Evolutionary conservation across 257 asterid species (phyloP).

Genomic region (Dorcoceras hygrometricum): DNA sequence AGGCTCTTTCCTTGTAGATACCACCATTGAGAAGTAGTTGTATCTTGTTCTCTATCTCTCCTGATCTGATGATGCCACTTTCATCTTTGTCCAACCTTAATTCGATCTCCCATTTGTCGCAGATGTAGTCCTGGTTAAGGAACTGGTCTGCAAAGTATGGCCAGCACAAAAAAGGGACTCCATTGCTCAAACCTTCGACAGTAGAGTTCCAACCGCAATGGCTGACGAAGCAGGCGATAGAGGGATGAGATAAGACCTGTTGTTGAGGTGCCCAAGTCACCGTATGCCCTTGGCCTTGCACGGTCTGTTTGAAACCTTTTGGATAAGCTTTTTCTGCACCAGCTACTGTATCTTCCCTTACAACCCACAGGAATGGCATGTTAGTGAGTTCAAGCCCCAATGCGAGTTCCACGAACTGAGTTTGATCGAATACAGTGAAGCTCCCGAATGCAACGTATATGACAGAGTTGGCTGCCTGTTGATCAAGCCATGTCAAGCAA

Average conservation of each 20-base stretch:
- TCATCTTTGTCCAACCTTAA: conserved; percentile 30
- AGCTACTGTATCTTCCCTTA: conserved; percentile 33
- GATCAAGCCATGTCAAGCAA: conserved; percentile 52
- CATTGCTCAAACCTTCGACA: conserved; percentile 22
- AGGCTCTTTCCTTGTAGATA: conserved; percentile 27
- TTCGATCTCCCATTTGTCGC: conserved; percentile 19
- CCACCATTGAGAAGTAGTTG: conserved; percentile 29
- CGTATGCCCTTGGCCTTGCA: conserved; percentile 26
- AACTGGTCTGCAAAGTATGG: conserved; percentile 22
- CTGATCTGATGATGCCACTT: conserved; percentile 26
- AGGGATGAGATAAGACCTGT: conserved; percentile 23
- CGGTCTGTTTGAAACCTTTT: conserved; percentile 39
- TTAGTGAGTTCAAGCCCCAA: conserved; percentile 44
- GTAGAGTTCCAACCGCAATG: conserved; percentile 32
- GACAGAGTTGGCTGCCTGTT: conserved; percentile 43
- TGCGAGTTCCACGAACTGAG: conserved; percentile 56
- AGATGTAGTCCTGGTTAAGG: conserved; percentile 21
- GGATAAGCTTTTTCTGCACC: conserved; percentile 34
- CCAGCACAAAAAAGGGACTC: conserved; percentile 27
- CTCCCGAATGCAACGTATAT: conserved; percentile 60
- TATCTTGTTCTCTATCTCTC: conserved; percentile 35
- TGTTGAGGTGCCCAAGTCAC: conserved; percentile 32
- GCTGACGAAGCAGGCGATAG: conserved; percentile 25
- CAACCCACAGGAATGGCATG: conserved; percentile 54
- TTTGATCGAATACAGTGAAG: conserved; percentile 38